Base-by-base conservation (phyloP, 1,284 basidiomycete species). In the Rhodofomes roseus region DNA sequence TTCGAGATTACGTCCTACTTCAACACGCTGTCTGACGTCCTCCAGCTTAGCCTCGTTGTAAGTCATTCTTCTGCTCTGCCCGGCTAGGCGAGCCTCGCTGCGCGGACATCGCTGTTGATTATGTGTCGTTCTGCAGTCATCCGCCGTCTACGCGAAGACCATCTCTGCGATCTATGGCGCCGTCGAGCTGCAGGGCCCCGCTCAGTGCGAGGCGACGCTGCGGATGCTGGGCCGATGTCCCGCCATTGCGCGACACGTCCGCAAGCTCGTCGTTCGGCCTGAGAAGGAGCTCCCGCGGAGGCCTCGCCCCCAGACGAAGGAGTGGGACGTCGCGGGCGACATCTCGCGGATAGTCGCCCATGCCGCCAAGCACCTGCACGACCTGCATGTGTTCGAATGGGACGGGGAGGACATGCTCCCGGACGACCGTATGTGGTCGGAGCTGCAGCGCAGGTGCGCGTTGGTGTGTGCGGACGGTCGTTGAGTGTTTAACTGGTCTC, bases 391-490 rank as follows among this genome's bases (percentile, higher is more conserved):
- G 11, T 90, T 90, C 65, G 73, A 81, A 34, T 90, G 88, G 88
- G 84, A 85, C 61, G 85, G 80, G 4, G 84, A 87, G 56, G 87
- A 88, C 65, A 72, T 83, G 36, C 81, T 87, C 2, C 81, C 79
- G 39, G 76, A 82, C 61, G 89, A 90, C 63, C 83, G 86, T 62
- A 86, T 90, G 84, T 90, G 88, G 88, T 81, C 86, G 61, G 81
- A 48, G 25, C 46, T 48, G 2, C 83, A 57, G 74, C 90, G 63
- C 81, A 86, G 39, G 71, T 80, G 58, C 46, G 46, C 12, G 2
- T 27, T 82, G 81, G 89, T 90, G 69, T 67, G 82, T 74, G 23
- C 34, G 12, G 40, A 37, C 31, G 50, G 40, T 22, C 23, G 18
- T 39, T 20, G 31, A 31, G 16, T 40, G 37, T 20, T n/a, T 55